A percentile compares a stretch with the other conserved stretches of the same genome.
Evolutionary conservation across 2,329 filamentous ascomycete species (phyloP).

Genomic region (Annulohypoxylon truncatum): DNA sequence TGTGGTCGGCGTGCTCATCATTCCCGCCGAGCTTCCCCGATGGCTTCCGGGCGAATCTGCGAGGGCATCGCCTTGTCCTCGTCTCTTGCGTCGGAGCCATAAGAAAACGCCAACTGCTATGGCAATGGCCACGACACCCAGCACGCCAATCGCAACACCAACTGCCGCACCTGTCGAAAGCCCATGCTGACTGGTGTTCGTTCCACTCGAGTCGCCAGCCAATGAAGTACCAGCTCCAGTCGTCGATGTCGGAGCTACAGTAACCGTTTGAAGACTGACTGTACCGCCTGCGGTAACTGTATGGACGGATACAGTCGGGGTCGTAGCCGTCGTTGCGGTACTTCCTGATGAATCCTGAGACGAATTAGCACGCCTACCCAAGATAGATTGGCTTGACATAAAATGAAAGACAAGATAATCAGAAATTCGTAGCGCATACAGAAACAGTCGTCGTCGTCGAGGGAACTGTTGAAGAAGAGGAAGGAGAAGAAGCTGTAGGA

Average conservation of each 20-base stretch:
- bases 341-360: slow-evolving; percentile 34
- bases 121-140: slow-evolving; percentile 44
- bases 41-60: slow-evolving; percentile 60
- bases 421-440: slow-evolving; percentile 47
- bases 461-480: slow-evolving; percentile 38
- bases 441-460: slow-evolving; percentile 43
- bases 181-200: slow-evolving; percentile 33
- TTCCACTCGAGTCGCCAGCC: slow-evolving; percentile 16
- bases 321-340: slow-evolving; percentile 46
- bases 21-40: slow-evolving; percentile 63
- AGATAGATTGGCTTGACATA: background rate
- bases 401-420: slow-evolving; percentile 25
- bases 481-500: background rate
- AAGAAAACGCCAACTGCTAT: slow-evolving; percentile 54
- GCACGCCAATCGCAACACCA: slow-evolving; percentile 48
- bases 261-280: slow-evolving; percentile 62
- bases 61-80: slow-evolving; percentile 56
- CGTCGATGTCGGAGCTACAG: slow-evolving; percentile 59
- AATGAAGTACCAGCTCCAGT: slow-evolving; percentile 19
- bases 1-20: slow-evolving; percentile 57
- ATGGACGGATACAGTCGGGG: slow-evolving; percentile 55
- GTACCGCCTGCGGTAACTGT: slow-evolving; percentile 67
- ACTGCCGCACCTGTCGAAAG: slow-evolving; percentile 46
- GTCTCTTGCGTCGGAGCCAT: slow-evolving; percentile 59
- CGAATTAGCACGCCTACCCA: slow-evolving; percentile 18